These are phyloP conservation scores for Pyrenophora graminea DNA, from an alignment of 2,329 filamentous ascomycete genomes.

Conservation along the genomic window DNA sequence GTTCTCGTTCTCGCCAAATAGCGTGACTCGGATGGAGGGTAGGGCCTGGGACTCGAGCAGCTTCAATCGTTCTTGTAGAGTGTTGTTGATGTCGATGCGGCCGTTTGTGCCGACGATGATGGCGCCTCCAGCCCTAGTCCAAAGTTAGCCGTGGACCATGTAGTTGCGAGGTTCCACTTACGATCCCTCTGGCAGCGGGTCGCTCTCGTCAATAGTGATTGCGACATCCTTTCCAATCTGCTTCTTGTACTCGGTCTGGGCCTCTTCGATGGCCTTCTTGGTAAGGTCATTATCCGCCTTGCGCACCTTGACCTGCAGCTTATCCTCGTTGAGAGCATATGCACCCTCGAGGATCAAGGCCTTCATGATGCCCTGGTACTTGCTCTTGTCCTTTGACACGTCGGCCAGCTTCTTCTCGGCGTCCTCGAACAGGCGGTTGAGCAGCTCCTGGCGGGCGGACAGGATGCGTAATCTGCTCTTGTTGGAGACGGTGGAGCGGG, in stretches of 20 bases:
- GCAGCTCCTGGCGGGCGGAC: constrained; percentile 81
- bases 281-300: constrained; percentile 77
- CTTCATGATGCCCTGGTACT: constrained; percentile 78
- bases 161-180: constrained; percentile 56
- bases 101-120: constrained; percentile 78
- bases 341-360: constrained; percentile 85
- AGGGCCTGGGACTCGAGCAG: constrained; percentile 84
- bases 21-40: constrained; percentile 78
- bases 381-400: constrained; percentile 68
- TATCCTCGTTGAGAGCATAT: constrained; percentile 82
- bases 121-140: constrained; percentile 76
- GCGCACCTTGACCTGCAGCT: constrained; percentile 73
- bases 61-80: constrained; percentile 86
- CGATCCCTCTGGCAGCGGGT: constrained; percentile 80
- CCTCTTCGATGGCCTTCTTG: constrained; percentile 77
- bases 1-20: constrained; percentile 95
- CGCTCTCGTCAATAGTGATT: constrained; percentile 75
- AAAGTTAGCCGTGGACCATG: constrained; percentile 9
- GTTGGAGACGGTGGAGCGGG: constrained; percentile 92
- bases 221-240: constrained; percentile 70
- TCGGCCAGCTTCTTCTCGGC: constrained; percentile 72
- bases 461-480: constrained; percentile 92
- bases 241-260: constrained; percentile 82
- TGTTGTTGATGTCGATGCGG: constrained; percentile 99
- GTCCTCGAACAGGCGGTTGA: constrained; percentile 86